phyloP scores from a whole-genome alignment of 768 basidiomycete species.

The Clavaria fumosa region DNA sequence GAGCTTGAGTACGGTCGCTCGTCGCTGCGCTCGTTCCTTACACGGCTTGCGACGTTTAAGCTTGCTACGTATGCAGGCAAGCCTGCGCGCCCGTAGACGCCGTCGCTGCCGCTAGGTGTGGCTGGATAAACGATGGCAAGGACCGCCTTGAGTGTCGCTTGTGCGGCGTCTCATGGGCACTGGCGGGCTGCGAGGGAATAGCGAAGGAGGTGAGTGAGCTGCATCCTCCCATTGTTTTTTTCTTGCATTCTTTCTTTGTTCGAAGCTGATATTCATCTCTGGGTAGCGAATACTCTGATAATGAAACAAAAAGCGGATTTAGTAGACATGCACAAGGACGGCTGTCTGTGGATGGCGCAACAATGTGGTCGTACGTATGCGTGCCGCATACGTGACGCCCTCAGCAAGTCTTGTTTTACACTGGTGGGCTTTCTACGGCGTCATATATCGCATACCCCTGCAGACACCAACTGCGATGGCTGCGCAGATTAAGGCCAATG shows the following conservation, averaged over 20 bases:
- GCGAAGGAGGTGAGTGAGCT: constrained; percentile 59
- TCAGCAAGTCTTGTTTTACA: neutral
- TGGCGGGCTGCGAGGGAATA: constrained; percentile 57
- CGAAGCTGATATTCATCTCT: constrained; percentile 8
- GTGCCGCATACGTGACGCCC: too few species aligned
- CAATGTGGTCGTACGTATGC: constrained; percentile 59
- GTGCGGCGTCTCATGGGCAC: constrained; percentile 60
- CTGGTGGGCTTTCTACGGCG: constrained; percentile 19
- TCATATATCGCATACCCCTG: constrained; percentile 63
- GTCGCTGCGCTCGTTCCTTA: constrained; percentile 55
- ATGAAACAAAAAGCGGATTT: constrained; percentile 58
- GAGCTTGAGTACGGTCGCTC: constrained; percentile 73
- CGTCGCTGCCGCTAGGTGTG: constrained; percentile 67
- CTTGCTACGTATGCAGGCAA: constrained; percentile 71
- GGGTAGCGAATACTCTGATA: constrained; percentile 46
- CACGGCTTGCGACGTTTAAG: constrained; percentile 63
- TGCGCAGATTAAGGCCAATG: constrained; percentile 41
- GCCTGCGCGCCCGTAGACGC: constrained; percentile 55
- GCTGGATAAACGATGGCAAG: constrained; percentile 75
- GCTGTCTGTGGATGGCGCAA: constrained; percentile 70
- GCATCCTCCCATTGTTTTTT: too few species aligned
- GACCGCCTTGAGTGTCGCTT: constrained; percentile 62
- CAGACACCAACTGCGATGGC: constrained; percentile 49
- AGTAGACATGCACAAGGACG: constrained; percentile 59
- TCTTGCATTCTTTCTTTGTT: constrained; percentile 13